Conservation (phyloP, 129 eudicot genomes). For the Saussurea involucrata region DNA sequence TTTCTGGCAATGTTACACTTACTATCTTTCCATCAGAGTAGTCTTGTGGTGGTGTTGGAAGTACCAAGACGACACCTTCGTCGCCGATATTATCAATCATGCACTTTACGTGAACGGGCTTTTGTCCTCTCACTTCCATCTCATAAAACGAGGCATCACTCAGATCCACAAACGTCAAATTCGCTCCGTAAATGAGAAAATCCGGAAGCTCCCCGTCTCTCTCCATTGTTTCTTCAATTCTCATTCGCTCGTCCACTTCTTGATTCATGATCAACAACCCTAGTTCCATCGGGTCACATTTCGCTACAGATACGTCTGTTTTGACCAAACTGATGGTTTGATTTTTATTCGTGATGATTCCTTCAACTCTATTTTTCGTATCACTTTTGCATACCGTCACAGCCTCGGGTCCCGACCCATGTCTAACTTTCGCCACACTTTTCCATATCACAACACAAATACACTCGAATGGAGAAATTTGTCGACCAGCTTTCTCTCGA, state of each 20-base stretch:
- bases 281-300: slow-evolving; percentile 28
- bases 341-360: slow-evolving; percentile 24
- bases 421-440: slow-evolving; percentile 34
- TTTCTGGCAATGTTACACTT: slow-evolving; percentile 48
- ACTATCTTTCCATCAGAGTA: slow-evolving; percentile 34
- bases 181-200: slow-evolving; percentile 59
- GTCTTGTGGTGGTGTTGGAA: slow-evolving; percentile 37
- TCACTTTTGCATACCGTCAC: slow-evolving; percentile 53
- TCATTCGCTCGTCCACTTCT: slow-evolving; percentile 34
- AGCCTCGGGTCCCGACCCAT: slow-evolving; percentile 15
- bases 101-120: slow-evolving; percentile 48
- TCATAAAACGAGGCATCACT: slow-evolving; percentile 52
- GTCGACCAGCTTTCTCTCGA: neutral
- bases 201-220: slow-evolving; percentile 33
- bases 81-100: slow-evolving; percentile 65
- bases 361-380: slow-evolving; percentile 13
- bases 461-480: slow-evolving; percentile 45
- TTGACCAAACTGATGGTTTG: slow-evolving; percentile 46
- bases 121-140: slow-evolving; percentile 44
- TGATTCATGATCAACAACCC: slow-evolving; percentile 31
- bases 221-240: slow-evolving; percentile 38
- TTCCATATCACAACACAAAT: slow-evolving; percentile 59
- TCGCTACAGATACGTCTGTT: slow-evolving; percentile 14
- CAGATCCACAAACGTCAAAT: slow-evolving; percentile 54
- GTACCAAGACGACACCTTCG: slow-evolving; percentile 67